Evolutionary conservation across 768 basidiomycete genomes (phyloP), one percentile per base, ranked within the genome.

Genomic region (Boletus speciosus): DNA sequence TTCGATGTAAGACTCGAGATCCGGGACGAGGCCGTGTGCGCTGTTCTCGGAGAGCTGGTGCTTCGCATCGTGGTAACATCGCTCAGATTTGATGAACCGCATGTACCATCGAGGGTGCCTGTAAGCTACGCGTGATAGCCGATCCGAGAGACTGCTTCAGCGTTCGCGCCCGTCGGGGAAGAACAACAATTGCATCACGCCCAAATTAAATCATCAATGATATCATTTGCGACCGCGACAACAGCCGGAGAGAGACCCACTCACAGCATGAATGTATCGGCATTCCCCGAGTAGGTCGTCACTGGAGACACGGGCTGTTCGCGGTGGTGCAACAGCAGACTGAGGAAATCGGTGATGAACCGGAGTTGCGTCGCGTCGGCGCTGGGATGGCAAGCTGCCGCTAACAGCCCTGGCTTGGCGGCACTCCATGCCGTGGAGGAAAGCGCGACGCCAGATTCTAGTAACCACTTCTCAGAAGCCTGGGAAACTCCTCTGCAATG

Each of bases 301-400:
- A 7, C n/a, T 11, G 51, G 49, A 55, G 27, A 27, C 42, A 61
- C 51, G 6, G 67, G 58, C 25, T 73, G 67, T 19, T 66, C 63
- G 23, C 73, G 70, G 54, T 72, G 70, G 52, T 75, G 63, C 21
- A 77, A 57, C 42, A 82, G 50, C 47, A 80, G 56, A 38, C 75
- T 74, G 51, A 80, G 60, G 43, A 84, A 76, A 55, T 85, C 81
- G 32, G 77, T 73, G 47, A 80, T 67, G 35, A 83, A 70, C 32
- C 74, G 70, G 23, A 88, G 68, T 63, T 86, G 85, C 0, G 81
- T 69, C 8, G 71, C 68, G 60, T 85, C 85, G 58, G 78, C 81
- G 2, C 70, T 76, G 8, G 86, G 85, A 59, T 81, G 80, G 60
- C 82, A 84, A 2, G 84, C 73, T 2, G 82, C 74, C 1, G 81